These are phyloP conservation scores for Tetraselmis striata DNA, from an alignment of 139 green algal genomes.

Conservation along the genomic window DNA sequence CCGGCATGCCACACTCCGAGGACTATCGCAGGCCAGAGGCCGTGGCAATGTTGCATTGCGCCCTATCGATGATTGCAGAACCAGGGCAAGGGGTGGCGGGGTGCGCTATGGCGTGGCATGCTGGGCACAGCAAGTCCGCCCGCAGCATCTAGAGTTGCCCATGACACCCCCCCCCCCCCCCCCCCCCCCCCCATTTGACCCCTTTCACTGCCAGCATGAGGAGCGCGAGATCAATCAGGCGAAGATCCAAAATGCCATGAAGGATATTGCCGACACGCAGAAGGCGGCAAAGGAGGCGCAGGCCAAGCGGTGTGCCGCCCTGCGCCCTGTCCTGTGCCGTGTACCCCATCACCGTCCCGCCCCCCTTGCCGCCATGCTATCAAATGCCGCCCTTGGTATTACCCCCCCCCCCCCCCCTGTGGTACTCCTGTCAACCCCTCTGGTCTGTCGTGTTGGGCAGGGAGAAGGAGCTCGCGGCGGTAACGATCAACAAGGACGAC, in stretches of 20 bases:
- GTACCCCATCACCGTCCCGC: not conserved
- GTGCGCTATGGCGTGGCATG: no score
- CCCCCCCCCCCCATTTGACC: no score
- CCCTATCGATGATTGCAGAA: no score
- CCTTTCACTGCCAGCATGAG: conserved; percentile 17
- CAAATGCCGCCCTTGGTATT: not conserved
- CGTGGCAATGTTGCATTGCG: no score
- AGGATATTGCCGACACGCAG: conserved; percentile 44
- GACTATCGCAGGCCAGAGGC: no score
- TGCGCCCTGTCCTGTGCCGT: not conserved
- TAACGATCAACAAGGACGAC: conserved; percentile 62
- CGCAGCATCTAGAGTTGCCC: no score
- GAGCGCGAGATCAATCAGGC: conserved; percentile 32
- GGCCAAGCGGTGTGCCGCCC: conserved; percentile 22
- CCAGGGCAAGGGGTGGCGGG: no score
- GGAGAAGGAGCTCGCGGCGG: conserved; percentile 65
- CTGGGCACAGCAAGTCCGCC: no score
- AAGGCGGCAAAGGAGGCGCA: conserved; percentile 49
- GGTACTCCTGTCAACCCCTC: not conserved
- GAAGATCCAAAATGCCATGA: conserved; percentile 60
- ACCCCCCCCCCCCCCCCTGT: no score
- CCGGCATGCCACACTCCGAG: no score
- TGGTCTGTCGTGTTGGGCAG: conserved; percentile 8
- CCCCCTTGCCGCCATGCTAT: not conserved
- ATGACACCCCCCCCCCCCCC: no score